Conservation (phyloP, 352 stramenopile genomes). For the Globisporangium heterothallicum region DNA sequence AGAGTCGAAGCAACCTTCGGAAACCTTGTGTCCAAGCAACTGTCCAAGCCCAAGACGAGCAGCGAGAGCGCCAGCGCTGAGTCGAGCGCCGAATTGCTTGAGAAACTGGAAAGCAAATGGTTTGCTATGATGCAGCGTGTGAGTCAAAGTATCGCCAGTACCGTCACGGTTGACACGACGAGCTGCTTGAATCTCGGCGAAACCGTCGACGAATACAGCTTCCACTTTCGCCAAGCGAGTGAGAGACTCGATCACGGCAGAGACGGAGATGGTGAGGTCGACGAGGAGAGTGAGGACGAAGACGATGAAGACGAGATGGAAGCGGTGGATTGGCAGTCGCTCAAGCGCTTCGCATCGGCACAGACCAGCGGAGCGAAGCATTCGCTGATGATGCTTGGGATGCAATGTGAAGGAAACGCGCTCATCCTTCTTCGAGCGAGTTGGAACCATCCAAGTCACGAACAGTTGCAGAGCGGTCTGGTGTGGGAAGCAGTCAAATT, state of each 20-base stretch:
- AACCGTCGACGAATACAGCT: conserved; percentile 29
- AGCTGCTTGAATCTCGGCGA: conserved; percentile 27
- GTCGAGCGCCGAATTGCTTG: conserved; percentile 12
- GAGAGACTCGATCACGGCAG: conserved; percentile 9
- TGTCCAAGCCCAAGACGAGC: conserved; percentile 1
- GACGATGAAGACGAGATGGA: conserved; percentile 28
- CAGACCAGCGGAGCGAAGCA: conserved; percentile 6
- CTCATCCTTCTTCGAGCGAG: conserved; percentile 23
- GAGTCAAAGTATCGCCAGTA: conserved; percentile 14
- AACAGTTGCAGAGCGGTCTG: conserved; percentile 14
- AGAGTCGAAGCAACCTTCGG: conserved; percentile 65
- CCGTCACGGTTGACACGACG: conserved; percentile 16
- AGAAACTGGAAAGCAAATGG: conserved; percentile 40
- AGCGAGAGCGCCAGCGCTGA: not conserved
- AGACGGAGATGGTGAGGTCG: conserved; percentile 2
- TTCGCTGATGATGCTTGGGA: conserved; percentile 23
- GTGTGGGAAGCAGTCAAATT: conserved; percentile 19
- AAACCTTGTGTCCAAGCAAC: conserved; percentile 42
- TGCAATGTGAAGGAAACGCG: conserved; percentile 21
- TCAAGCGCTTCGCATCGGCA: conserved; percentile 19
- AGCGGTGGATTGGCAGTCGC: conserved; percentile 49
- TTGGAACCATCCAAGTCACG: conserved; percentile 4
- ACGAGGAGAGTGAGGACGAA: conserved; percentile 9
- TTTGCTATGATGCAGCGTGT: conserved; percentile 24
- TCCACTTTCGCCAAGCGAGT: conserved; percentile 24